Evolutionary conservation across 2,329 filamentous ascomycete genomes (phyloP).

Genomic region (Periglandula ipomoeae): DNA sequence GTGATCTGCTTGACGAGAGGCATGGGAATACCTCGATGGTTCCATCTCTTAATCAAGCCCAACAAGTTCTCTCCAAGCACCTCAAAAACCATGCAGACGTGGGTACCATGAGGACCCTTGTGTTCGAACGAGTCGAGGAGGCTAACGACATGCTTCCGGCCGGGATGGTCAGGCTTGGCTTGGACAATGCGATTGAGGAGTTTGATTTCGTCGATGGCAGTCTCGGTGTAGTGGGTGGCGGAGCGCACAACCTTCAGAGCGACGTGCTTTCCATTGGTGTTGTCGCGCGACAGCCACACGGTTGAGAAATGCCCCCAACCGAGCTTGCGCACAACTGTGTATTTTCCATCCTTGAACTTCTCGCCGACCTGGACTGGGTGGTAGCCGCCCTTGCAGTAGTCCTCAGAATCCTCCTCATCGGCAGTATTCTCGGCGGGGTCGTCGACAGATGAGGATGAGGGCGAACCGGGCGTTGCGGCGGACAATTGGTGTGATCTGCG

Average conservation of each 20-base stretch:
- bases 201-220: constrained; percentile 97
- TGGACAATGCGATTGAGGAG: constrained; percentile 93
- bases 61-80: constrained; percentile 91
- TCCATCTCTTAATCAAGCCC: constrained; percentile 96
- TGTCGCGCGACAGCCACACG: constrained; percentile 78
- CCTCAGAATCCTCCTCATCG: constrained; percentile 97
- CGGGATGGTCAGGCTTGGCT: constrained; percentile 89
- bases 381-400: constrained; percentile 99
- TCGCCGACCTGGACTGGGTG: constrained; percentile 92
- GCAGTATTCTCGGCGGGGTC: constrained; percentile 85
- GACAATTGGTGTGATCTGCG: constrained; percentile 46
- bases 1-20: constrained; percentile 96
- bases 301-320: constrained; percentile 99
- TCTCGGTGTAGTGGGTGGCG: constrained; percentile 97
- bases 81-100: constrained; percentile 99
- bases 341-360: constrained; percentile 95
- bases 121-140: constrained; percentile 95
- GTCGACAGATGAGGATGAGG: constrained; percentile 70
- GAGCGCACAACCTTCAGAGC: constrained; percentile 96
- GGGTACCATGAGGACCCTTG: constrained; percentile 89
- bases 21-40: constrained; percentile 95
- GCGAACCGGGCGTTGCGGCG: constrained; percentile 58
- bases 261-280: constrained; percentile 83
- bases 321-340: constrained; percentile 90
- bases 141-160: constrained; percentile 90